phyloP scores from a whole-genome alignment of 2,329 filamentous ascomycete species.

The Trichoderma sp. region DNA sequence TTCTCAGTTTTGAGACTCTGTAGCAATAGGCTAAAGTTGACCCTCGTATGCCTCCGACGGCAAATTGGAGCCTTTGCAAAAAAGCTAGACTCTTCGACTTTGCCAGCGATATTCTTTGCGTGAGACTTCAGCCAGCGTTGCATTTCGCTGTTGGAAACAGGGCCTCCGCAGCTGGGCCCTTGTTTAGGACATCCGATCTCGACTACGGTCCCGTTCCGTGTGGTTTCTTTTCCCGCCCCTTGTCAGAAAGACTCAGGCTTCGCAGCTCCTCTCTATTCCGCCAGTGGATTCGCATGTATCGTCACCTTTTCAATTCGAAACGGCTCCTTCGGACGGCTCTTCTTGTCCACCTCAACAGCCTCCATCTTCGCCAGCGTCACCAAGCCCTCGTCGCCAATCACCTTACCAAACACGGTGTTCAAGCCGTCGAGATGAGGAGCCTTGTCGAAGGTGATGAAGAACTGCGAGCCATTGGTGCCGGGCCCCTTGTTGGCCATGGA shows the following conservation, averaged over 20 bases:
- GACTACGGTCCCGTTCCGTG: not conserved
- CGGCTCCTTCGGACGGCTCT: slow-evolving; percentile 69
- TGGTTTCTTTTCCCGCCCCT: not conserved
- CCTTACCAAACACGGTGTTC: slow-evolving; percentile 80
- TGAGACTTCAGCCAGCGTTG: too few relatives aligned
- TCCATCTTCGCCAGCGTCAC: slow-evolving; percentile 72
- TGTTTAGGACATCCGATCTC: not conserved
- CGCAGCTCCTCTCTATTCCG: slow-evolving; percentile 47
- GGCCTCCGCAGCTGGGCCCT: not conserved
- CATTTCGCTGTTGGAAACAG: not conserved
- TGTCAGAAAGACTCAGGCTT: not conserved
- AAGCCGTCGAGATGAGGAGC: slow-evolving; percentile 80
- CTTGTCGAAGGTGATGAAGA: slow-evolving; percentile 77
- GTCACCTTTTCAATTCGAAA: slow-evolving; percentile 69
- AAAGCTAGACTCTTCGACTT: not conserved
- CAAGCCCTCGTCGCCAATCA: slow-evolving; percentile 65
- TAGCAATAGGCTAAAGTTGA: not conserved
- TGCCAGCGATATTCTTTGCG: not conserved
- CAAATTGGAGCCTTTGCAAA: not conserved
- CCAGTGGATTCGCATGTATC: slow-evolving; percentile 78
- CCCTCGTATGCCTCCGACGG: not conserved
- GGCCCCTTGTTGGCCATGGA: slow-evolving; percentile 80
- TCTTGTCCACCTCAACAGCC: slow-evolving; percentile 72
- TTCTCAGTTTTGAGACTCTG: not conserved
- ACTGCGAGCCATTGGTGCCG: slow-evolving; percentile 74